Evolutionary conservation across 345 rosid genomes (phyloP).

Genomic region (Reutealis trisperma): DNA sequence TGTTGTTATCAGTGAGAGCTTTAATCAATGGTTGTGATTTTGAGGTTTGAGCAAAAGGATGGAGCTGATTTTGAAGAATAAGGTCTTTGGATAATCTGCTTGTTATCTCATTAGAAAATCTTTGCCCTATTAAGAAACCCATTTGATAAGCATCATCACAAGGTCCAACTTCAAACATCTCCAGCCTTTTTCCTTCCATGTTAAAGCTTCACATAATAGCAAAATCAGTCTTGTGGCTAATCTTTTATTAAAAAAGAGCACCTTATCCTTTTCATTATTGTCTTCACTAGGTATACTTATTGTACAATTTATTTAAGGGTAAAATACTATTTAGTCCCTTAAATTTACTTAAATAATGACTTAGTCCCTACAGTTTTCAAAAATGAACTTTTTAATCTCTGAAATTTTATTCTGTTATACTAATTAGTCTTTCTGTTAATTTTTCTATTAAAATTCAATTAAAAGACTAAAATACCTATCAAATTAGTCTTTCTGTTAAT

Average conservation of each 20-base stretch:
- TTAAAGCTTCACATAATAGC: background rate
- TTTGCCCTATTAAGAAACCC: constrained; percentile 54
- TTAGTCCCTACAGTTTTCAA: too few species aligned
- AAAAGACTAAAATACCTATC: too few species aligned
- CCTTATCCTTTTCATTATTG: constrained; percentile 18
- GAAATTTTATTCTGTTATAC: too few species aligned
- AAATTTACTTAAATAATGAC: too few species aligned
- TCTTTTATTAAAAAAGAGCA: background rate
- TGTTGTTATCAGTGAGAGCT: constrained; percentile 43
- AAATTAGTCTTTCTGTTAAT: too few species aligned
- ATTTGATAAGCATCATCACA: constrained; percentile 44
- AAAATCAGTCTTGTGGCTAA: background rate
- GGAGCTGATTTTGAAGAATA: constrained; percentile 55
- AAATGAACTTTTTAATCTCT: too few species aligned
- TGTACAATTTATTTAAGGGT: too few species aligned
- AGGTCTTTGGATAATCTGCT: constrained; percentile 52
- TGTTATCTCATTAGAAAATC: constrained; percentile 42
- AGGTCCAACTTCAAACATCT: constrained; percentile 57
- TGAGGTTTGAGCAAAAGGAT: constrained; percentile 41
- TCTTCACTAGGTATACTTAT: background rate
- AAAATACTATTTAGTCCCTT: too few species aligned
- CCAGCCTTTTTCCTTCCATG: constrained; percentile 30
- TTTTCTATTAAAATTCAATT: too few species aligned
- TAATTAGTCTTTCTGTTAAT: too few species aligned
- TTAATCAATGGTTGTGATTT: constrained; percentile 32